Conservation (phyloP, 306 rosid species). For the Carpinus fangiana region DNA sequence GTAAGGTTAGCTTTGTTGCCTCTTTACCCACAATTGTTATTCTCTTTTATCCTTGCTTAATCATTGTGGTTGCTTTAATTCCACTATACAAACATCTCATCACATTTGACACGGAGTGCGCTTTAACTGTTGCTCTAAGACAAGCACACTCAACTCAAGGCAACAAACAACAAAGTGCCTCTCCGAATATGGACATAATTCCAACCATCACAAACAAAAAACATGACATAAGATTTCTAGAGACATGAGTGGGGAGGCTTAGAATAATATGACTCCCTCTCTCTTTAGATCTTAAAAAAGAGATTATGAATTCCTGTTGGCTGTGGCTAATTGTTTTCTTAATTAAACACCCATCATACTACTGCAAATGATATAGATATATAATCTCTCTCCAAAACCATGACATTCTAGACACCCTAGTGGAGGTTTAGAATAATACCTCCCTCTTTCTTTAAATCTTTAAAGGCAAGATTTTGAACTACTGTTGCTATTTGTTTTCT, state of each 20-base stretch:
- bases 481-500: neutral
- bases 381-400: too few relatives aligned
- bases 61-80: slow-evolving; percentile 34
- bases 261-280: slow-evolving; percentile 20
- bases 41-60: slow-evolving; percentile 31
- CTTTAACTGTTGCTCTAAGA: slow-evolving; percentile 42
- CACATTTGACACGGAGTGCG: slow-evolving; percentile 41
- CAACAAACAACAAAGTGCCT: slow-evolving; percentile 24
- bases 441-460: neutral
- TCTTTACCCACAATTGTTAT: slow-evolving; percentile 43
- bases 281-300: neutral
- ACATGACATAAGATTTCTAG: slow-evolving; percentile 17
- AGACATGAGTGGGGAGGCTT: slow-evolving; percentile 21
- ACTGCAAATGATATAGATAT: too few relatives aligned
- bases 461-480: slow-evolving; percentile 14
- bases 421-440: too few relatives aligned
- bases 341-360: neutral
- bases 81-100: slow-evolving; percentile 36
- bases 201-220: slow-evolving; percentile 9
- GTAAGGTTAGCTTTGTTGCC: slow-evolving; percentile 44
- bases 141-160: slow-evolving; percentile 22
- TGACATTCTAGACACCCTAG: too few relatives aligned
- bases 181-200: slow-evolving; percentile 29
- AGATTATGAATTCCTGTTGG: neutral
- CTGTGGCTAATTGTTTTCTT: neutral